These are phyloP conservation scores for Helianthus tuberosus DNA, from an alignment of 129 eudicot species.

Conservation along the genomic window DNA sequence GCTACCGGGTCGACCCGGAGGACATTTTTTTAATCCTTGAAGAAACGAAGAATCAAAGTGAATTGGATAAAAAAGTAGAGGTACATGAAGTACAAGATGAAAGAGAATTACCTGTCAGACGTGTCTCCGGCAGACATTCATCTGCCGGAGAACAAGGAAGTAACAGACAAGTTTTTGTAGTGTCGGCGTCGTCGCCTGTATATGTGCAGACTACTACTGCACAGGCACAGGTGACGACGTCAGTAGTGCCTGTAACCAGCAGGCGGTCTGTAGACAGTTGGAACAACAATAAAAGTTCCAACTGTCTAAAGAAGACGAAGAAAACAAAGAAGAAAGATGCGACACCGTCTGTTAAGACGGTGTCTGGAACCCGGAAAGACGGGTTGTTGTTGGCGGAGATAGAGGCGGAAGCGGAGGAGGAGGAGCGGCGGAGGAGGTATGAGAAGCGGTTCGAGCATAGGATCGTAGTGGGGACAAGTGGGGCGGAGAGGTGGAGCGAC, in stretches of 20 bases:
- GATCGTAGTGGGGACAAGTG: conserved; percentile 40
- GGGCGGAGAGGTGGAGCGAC: conserved; percentile 74
- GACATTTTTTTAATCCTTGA: conserved; percentile 54
- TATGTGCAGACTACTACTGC: too few relatives aligned
- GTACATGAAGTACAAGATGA: conserved; percentile 17
- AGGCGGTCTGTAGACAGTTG: conserved; percentile 43
- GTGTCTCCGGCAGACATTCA: conserved; percentile 71
- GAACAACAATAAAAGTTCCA: neutral
- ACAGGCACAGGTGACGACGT: neutral
- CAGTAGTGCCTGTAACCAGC: conserved; percentile 18
- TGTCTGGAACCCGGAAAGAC: conserved; percentile 46
- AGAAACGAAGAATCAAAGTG: neutral
- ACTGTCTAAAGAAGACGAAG: neutral
- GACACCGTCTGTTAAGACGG: conserved; percentile 9
- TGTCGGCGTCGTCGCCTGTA: neutral
- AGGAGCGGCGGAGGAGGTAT: conserved; percentile 21
- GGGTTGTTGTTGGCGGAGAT: conserved; percentile 42
- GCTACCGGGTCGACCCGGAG: conserved; percentile 83
- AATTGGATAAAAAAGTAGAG: conserved; percentile 21
- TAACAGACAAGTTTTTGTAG: conserved; percentile 9
- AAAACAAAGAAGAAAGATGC: conserved; percentile 5
- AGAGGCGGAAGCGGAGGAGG: conserved; percentile 22
- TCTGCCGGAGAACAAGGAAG: conserved; percentile 59
- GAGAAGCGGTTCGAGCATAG: conserved; percentile 63
- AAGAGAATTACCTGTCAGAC: conserved; percentile 15